Evolutionary conservation across 768 basidiomycete species (phyloP), one percentile per base, ranked within the genome.

Genomic region (Termitomyces sp.): DNA sequence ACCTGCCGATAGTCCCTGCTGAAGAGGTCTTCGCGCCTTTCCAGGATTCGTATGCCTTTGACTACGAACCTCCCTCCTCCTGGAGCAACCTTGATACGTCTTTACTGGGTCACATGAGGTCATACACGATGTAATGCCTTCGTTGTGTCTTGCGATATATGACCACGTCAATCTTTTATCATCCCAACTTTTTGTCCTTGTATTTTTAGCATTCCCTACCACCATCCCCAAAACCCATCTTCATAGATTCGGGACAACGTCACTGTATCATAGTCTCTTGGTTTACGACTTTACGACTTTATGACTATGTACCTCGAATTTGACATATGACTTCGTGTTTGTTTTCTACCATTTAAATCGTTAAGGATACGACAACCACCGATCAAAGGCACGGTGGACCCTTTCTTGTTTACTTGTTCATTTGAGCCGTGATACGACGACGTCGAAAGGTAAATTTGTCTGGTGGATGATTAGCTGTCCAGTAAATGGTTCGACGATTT

Each of bases 61-160:
- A 55, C 45, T 55, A 43, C 45, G 51, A 40, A 27, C 37, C 32
- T 22, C 55, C 60, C 22, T 16, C n/a, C 27, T 26, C 37, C 13
- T 62, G 61, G 60, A 22, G 30, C 26, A 24, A 50, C 42, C 22
- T 55, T 4, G 47, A 61, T 37, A 36, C 47, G 10, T 50, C 56
- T 27, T 37, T 27, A 18, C 2, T 18, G 14, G 42, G 16, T 40
- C 55, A 40, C 40, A 51, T 47, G 14, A 57, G 48, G 34, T 44
- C 52, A 3, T 54, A 50, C 14, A 33, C 43, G 22, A 5, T 40
- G 43, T 57, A 50, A 45, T 44, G 36, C 18, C 39, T 39, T 8
- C 18, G 13, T 5, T 32, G 20, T 22, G 47, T 48, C 20, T 33
- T 24, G 6, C 10, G 30, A 47, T 30, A 8, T 12, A 1, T 22